A percentile compares a stretch with the other conserved stretches of the same genome.
phyloP scores from a whole-genome alignment of 352 stramenopile species.

The Globisporangium lucens region DNA sequence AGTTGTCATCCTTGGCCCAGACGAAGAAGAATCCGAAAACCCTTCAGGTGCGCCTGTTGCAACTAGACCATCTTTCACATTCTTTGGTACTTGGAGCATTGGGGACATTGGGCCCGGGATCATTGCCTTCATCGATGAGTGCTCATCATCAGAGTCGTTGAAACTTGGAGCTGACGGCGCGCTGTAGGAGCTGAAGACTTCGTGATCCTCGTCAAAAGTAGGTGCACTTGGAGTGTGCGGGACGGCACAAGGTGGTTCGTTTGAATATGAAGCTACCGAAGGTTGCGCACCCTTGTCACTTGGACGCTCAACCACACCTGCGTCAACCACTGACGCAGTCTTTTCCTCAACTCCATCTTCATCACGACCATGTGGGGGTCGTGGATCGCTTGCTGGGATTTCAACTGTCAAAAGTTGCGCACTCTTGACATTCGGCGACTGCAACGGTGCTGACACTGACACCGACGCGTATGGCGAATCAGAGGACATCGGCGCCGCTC shows the following conservation, averaged over 20 bases:
- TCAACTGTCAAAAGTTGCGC: background rate
- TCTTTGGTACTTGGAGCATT: background rate
- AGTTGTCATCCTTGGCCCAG: background rate
- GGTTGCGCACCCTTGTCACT: background rate
- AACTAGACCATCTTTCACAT: constrained; percentile 1
- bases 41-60: constrained; percentile 11
- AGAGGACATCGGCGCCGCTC: constrained; percentile 8
- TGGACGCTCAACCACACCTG: background rate
- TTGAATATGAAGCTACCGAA: background rate
- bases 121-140: background rate
- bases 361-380: background rate
- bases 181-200: background rate
- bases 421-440: background rate
- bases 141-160: constrained; percentile 41
- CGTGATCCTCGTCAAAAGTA: constrained; percentile 12
- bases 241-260: background rate
- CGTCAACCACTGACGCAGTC: background rate
- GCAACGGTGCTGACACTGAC: background rate
- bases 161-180: constrained; percentile 28
- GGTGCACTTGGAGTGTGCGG: constrained; percentile 13
- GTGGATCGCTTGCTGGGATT: background rate
- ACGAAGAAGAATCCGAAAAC: constrained; percentile 19
- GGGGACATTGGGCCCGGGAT: background rate
- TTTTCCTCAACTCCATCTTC: background rate
- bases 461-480: constrained; percentile 1